These are phyloP conservation scores for Lophiostoma macrostomum DNA, from an alignment of 495 filamentous ascomycete genomes.

Conservation along the genomic window DNA sequence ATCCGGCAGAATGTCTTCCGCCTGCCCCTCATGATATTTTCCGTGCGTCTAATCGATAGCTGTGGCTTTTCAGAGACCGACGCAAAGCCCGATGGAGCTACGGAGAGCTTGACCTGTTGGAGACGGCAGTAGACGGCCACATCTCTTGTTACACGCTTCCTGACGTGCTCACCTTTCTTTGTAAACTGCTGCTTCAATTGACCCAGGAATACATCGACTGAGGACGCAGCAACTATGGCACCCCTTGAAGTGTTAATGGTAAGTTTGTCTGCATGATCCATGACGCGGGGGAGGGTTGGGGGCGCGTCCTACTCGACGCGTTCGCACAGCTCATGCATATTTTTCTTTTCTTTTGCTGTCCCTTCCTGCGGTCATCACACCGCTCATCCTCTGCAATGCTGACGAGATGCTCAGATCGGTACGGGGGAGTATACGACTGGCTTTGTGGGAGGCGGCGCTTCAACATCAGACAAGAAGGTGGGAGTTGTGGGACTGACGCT, in stretches of 20 bases:
- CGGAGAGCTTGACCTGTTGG: too few species aligned
- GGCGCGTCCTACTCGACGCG: background rate
- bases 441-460: constrained; percentile 34
- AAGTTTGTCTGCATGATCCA: constrained; percentile 27
- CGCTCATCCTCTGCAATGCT: constrained; percentile 26
- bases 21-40: constrained; percentile 14
- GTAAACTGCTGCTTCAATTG: too few species aligned
- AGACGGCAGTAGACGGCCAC: too few species aligned
- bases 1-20: constrained; percentile 17
- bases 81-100: background rate
- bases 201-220: too few species aligned
- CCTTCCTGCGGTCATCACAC: constrained; percentile 18
- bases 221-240: constrained; percentile 49
- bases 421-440: constrained; percentile 92
- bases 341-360: constrained; percentile 19
- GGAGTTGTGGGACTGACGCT: constrained; percentile 87
- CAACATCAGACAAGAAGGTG: constrained; percentile 57
- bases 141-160: too few species aligned
- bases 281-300: constrained; percentile 2
- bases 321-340: too few species aligned
- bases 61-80: constrained; percentile 9
- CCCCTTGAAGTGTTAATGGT: constrained; percentile 89
- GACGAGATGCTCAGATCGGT: constrained; percentile 55
- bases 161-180: too few species aligned
- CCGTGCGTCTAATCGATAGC: constrained; percentile 1